Base-by-base conservation (phyloP, 1,284 basidiomycete species). In the Coriolopsis trogii region DNA sequence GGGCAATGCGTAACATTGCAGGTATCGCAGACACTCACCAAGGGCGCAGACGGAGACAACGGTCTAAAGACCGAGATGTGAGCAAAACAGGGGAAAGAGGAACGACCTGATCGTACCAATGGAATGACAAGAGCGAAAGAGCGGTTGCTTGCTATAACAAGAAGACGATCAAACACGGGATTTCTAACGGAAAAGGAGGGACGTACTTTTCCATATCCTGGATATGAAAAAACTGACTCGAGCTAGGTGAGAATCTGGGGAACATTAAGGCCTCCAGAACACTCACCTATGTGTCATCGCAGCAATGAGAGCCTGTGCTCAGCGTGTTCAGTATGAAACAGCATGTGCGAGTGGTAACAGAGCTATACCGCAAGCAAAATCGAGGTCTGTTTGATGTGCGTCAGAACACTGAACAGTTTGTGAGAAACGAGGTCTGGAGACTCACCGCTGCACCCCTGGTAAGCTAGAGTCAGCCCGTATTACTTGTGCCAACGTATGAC, bases 401-500 rank as follows among this genome's bases (percentile, higher is more conserved):
- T 28, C 10, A 31, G 16, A n/a, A 12, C 20, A 6, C 9, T 21
- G 4, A 13, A 20, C 9, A 16, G 15, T 3, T 28, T 26, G 8
- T n/a, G 5, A 18, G 4, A 21, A n/a, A 28, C 1, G 4, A n/a
- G 4, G 9, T 21, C 3, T 18, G 15, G n/a, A 7, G 16, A 41
- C 49, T 45, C 29, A 51, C 49, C 13, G 42, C 42, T 26, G 42
- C 49, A 23, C 49, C 49, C 49, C 49, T 51, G 31, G 1, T n/a
- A n/a, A n/a, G n/a, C n/a, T n/a, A n/a, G 15, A 13, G 7, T 18
- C n/a, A 7, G 13, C 16, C 13, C 16, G 13, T n/a, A 3, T 30
- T 25, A 26, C 16, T 7, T 3, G 6, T 6, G 1, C 18, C 12
- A 6, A 8, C 15, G 6, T 7, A 40, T 31, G 40, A 26, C 6